Base-by-base conservation (phyloP, 2,329 filamentous ascomycete genomes). In the Tetracladium maxilliforme region DNA sequence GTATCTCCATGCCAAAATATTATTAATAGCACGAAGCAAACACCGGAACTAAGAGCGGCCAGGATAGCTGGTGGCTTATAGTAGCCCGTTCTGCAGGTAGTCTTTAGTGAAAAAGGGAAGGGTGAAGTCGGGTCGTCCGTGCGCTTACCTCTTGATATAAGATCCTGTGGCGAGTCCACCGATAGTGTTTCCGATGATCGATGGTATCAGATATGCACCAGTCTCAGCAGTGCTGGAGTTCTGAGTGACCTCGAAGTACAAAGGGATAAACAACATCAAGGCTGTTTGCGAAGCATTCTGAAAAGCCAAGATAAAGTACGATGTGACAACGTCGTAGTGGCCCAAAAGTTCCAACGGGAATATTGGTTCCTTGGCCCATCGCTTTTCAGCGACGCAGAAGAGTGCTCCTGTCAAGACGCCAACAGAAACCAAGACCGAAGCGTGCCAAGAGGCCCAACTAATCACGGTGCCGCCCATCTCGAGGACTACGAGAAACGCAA, bases 181-280 rank as follows among this genome's bases (percentile, higher is more conserved):
- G 1, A 69, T 30, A 0, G 74, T 66, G 35, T 82, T 81, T 0
- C 75, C 76, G 0, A 65, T 46, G 0, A 82, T 72, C 0, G 75
- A 69, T 0, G 76, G 76, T 20, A 81, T 58, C 0, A 83, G 51
- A 36, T 79, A 70, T 0, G 64, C 47, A 0, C 63, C 63, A 0
- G 74, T 70, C 2, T 53, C 48, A 0, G 72, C 70, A 22, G 64
- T 69, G 1, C 65, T 69, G 4, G 59, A 61, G 1, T 56, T 50
- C 5, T 61, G 50, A 0, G 72, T 73, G 2, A 75, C 62, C 29
- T 77, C 69, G 33, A 81, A 82, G 46, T 81, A 81, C 0, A 81
- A 45, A 0, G 76, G 76, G 0, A 80, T 61, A 0, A 63, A 61
- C 27, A 70, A 73, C 64, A 79, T 71, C 40, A 72, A 59, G 2